Conservation (phyloP, 2,329 filamentous ascomycete species). For the Phialocephala sp. region DNA sequence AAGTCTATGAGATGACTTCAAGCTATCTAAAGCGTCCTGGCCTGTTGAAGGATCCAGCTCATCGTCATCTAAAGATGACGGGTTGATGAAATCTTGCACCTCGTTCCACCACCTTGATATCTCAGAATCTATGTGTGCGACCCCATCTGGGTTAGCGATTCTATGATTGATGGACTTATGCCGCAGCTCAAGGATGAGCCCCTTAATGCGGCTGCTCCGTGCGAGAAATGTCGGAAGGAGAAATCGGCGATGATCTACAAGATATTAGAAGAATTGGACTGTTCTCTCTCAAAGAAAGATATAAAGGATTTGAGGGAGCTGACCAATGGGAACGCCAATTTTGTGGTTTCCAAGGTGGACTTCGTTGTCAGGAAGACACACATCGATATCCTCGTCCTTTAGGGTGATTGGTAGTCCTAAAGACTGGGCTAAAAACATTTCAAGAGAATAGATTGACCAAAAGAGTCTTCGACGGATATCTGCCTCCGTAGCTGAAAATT, state of each 20-base stretch:
- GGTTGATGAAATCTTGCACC: slow-evolving; percentile 50
- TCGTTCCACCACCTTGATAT: slow-evolving; percentile 55
- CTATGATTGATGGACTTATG: slow-evolving; percentile 52
- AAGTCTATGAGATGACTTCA: slow-evolving; percentile 44
- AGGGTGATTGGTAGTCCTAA: slow-evolving; percentile 61
- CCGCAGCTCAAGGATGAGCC: slow-evolving; percentile 53
- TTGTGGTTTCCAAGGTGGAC: slow-evolving; percentile 7
- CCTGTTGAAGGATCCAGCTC: background rate
- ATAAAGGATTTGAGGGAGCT: background rate
- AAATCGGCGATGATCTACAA: slow-evolving; percentile 31
- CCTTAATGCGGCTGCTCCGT: slow-evolving; percentile 50
- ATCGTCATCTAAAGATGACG: slow-evolving; percentile 30
- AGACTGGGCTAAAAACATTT: slow-evolving; percentile 61
- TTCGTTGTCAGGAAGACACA: slow-evolving; percentile 55
- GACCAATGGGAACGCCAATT: background rate
- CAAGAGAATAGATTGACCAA: slow-evolving; percentile 62
- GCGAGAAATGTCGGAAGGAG: slow-evolving; percentile 45
- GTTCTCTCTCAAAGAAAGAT: background rate
- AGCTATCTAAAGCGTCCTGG: background rate
- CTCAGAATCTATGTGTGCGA: slow-evolving; percentile 48
- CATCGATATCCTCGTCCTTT: slow-evolving; percentile 62
- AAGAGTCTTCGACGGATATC: slow-evolving; percentile 58
- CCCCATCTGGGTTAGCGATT: slow-evolving; percentile 46
- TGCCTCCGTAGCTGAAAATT: slow-evolving; percentile 54
- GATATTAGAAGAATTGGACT: slow-evolving; percentile 4